phyloP scores from a whole-genome alignment of 2,329 filamentous ascomycete genomes.

The Cucurbitaria berberidis region DNA sequence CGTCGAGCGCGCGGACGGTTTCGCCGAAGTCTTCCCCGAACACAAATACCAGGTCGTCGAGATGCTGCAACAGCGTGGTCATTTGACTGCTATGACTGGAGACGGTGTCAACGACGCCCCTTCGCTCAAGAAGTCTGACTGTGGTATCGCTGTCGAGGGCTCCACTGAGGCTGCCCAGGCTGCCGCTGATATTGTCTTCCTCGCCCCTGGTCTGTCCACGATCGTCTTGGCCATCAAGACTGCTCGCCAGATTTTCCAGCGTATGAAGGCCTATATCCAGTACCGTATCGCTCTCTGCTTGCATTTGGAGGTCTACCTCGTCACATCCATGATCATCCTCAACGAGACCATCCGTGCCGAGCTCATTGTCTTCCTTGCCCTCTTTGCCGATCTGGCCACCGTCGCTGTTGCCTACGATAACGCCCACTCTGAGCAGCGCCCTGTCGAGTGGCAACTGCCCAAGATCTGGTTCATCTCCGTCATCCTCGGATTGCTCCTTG shows the following conservation, averaged over 20 bases:
- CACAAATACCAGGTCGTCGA: constrained; percentile 80
- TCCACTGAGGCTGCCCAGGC: constrained; percentile 75
- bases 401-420: constrained; percentile 82
- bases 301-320: constrained; percentile 77
- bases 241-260: constrained; percentile 76
- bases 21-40: constrained; percentile 76
- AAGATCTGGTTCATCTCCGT: constrained; percentile 82
- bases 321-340: constrained; percentile 79
- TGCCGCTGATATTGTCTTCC: constrained; percentile 76
- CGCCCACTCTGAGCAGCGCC: constrained; percentile 74
- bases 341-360: constrained; percentile 76
- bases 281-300: constrained; percentile 78
- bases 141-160: constrained; percentile 76
- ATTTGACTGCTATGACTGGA: constrained; percentile 77
- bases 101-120: constrained; percentile 77
- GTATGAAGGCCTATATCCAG: constrained; percentile 79
- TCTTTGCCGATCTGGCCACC: constrained; percentile 80
- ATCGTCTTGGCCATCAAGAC: constrained; percentile 77
- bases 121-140: constrained; percentile 76
- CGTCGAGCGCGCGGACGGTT: constrained; percentile 75
- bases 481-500: constrained; percentile 71
- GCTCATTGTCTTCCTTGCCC: constrained; percentile 78
- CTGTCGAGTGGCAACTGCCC: constrained; percentile 80
- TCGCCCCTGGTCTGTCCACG: constrained; percentile 73
- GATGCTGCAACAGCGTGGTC: constrained; percentile 75